These are phyloP conservation scores for Dactylellina sp. DNA, from an alignment of 2,329 filamentous ascomycete genomes.

Conservation along the genomic window DNA sequence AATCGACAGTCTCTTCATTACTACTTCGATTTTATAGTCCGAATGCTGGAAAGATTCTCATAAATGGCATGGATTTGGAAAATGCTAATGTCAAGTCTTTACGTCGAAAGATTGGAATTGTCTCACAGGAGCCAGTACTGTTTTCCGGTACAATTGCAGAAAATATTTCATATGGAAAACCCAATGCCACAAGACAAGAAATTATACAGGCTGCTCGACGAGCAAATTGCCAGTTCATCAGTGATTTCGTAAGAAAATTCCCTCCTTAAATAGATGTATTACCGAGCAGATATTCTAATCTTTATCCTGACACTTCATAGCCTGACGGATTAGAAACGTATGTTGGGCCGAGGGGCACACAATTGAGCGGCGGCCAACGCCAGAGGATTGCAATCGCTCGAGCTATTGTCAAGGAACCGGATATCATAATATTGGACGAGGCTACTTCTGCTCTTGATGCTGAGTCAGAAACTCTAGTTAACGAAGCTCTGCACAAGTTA, in stretches of 20 bases:
- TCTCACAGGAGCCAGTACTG: conserved; percentile 93
- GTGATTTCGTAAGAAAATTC: conserved; percentile 74
- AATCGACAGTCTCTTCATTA: conserved; percentile 86
- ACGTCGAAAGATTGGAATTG: conserved; percentile 90
- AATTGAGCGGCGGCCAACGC: conserved; percentile 47
- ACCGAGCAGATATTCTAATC: conserved; percentile 62
- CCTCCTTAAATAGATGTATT: neutral
- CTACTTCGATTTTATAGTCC: conserved; percentile 91
- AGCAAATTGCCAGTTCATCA: conserved; percentile 96
- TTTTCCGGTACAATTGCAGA: conserved; percentile 87
- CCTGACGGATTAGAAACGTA: conserved; percentile 94
- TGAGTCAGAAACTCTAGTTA: conserved; percentile 95
- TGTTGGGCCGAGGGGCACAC: conserved; percentile 81
- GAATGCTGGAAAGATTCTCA: conserved; percentile 79
- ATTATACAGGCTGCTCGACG: conserved; percentile 88
- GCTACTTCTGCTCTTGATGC: conserved; percentile 95
- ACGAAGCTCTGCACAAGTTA: conserved; percentile 83
- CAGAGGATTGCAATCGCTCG: conserved; percentile 97
- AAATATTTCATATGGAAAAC: conserved; percentile 91
- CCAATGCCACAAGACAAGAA: conserved; percentile 79
- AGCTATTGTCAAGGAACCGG: conserved; percentile 92
- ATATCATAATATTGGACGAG: conserved; percentile 96
- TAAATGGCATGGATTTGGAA: conserved; percentile 85
- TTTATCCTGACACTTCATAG: conserved; percentile 56
- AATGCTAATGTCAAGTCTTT: conserved; percentile 93